These are phyloP conservation scores for Pyrenophora seminiperda DNA, from an alignment of 2,329 filamentous ascomycete genomes.

Conservation along the genomic window DNA sequence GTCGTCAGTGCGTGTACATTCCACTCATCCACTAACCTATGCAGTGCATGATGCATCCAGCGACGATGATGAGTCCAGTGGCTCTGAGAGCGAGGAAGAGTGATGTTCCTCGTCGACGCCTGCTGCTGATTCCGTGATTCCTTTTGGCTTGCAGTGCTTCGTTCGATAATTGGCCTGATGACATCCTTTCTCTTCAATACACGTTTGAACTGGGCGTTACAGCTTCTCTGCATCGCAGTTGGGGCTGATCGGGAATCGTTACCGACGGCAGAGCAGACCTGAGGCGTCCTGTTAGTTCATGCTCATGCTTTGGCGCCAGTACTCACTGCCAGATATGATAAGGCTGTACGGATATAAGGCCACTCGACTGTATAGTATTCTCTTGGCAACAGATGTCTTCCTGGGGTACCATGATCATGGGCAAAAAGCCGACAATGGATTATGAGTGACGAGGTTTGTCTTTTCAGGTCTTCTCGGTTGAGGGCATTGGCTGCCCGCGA, in stretches of 20 bases:
- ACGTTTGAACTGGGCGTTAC: slow-evolving; percentile 14
- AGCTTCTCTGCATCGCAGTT: slow-evolving; percentile 6
- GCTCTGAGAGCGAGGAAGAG: slow-evolving; percentile 59
- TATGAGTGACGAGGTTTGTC: slow-evolving; percentile 31
- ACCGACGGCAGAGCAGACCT: slow-evolving; percentile 7
- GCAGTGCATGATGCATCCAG: slow-evolving; percentile 54
- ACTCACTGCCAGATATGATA: slow-evolving; percentile 12
- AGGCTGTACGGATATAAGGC: slow-evolving; percentile 8
- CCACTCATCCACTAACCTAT: slow-evolving; percentile 25
- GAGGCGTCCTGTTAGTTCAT: slow-evolving; percentile 11
- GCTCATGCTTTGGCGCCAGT: slow-evolving; percentile 9
- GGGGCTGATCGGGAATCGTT: slow-evolving; percentile 3
- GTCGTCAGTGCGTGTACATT: slow-evolving; percentile 23
- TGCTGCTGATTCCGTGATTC: slow-evolving; percentile 14
- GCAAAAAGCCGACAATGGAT: slow-evolving; percentile 23
- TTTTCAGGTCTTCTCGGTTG: slow-evolving; percentile 22
- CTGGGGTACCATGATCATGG: slow-evolving; percentile 13
- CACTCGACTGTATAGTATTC: slow-evolving; percentile 31
- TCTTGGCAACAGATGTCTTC: slow-evolving; percentile 10
- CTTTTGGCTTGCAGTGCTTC: slow-evolving; percentile 8
- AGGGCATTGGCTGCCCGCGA: slow-evolving; percentile 5
- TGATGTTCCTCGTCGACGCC: slow-evolving; percentile 23
- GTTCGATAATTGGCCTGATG: slow-evolving; percentile 9
- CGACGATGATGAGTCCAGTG: slow-evolving; percentile 54
- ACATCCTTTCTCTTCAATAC: slow-evolving; percentile 11